Evolutionary conservation across 2,329 filamentous ascomycete genomes (phyloP), one percentile per base, ranked within the genome.

Genomic region (Parafenestella ontariensis): DNA sequence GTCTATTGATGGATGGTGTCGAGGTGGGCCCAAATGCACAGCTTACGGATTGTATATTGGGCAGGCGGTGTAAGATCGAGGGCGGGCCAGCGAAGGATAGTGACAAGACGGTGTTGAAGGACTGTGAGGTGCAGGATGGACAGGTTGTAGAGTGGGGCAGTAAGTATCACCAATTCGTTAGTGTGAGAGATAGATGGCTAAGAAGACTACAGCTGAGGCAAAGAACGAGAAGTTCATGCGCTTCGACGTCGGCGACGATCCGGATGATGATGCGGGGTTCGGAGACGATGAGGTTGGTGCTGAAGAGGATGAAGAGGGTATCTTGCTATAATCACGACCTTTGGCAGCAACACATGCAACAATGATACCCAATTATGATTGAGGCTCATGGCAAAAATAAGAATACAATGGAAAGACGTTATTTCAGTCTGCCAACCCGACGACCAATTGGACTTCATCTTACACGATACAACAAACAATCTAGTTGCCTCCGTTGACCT

Each of bases 1-100:
- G 94, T 75, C 77, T 98, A 43, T 79, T 98, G 18, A 97, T 98
- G 92, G 94, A 98, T 56, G 91, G 91, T 3, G 93, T 91, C 0
- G 87, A 91, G 7, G 84, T 99, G 11, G 93, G 91, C 13, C 90
- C 91, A 66, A 89, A 89, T 39, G 93, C 89, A 70, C 92, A 92
- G 74, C 80, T 98, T 46, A 95, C 90, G 1, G 90, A 91, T 20
- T 97, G 93, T 70, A 90, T 98, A 28, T 78, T 98, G 36, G 95
- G 95, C 4, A 86, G 89, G 69, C 81, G 91, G 58, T 90, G 89
- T 62, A 88, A 89, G 66, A 86, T 99, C 63, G 93, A 94, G n/a
- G 90, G 91, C 42, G 89, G 88, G 8, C 88, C 83, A 5, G 84
- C 71, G 0, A 78, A 75, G 39, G 64, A 77, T 47, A 63, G 72